Evolutionary conservation across 805 yeast species (phyloP), one percentile per base, ranked within the genome.

Genomic region (Saccharomycopsis lassenensis): DNA sequence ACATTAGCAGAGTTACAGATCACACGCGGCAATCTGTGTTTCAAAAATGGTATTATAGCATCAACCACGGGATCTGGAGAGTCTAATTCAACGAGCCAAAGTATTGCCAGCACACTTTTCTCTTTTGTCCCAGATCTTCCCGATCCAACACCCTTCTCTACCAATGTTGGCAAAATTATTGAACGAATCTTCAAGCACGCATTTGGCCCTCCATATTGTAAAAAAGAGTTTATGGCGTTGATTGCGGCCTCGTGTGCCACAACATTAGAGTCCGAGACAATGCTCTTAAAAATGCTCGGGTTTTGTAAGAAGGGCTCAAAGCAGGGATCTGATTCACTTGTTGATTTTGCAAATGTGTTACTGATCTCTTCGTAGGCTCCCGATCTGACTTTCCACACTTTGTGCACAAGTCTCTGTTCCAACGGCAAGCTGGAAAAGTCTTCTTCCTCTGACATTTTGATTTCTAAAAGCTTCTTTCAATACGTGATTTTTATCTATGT

Each of bases 181-280:
- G 51, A 46, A 43, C 73, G 65, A 15, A 74, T 49, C 44, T 57
- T 61, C 4, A 54, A 29, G 32, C 67, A 59, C 3, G 53, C 65
- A 2, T 52, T 48, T 1, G 69, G 39, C 0, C 77, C 78, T 2
- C 82, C 81, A 49, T 55, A 68, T 48, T 71, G 69, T 29, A 81
- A 57, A 48, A 71, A 69, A 4, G 71, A 63, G 10, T 57, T 57
- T 4, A 84, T 54, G 5, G 81, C 67, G 3, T 59, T 53, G 15
- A 85, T 60, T 4, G 84, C 97, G 1, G 78, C 61, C 50, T 91
- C 97, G 46, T 86, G 94, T 0, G 97, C 94, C 12, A 80, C 91
- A 14, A 86, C 95, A 52, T 91, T 91, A 22, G 78, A 55, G 52
- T 91, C 98, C 2, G 71, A 63, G 5, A 81, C 76, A 27, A 77